phyloP scores from a whole-genome alignment of 2,329 filamentous ascomycete genomes.

The Aspergillus niger region DNA sequence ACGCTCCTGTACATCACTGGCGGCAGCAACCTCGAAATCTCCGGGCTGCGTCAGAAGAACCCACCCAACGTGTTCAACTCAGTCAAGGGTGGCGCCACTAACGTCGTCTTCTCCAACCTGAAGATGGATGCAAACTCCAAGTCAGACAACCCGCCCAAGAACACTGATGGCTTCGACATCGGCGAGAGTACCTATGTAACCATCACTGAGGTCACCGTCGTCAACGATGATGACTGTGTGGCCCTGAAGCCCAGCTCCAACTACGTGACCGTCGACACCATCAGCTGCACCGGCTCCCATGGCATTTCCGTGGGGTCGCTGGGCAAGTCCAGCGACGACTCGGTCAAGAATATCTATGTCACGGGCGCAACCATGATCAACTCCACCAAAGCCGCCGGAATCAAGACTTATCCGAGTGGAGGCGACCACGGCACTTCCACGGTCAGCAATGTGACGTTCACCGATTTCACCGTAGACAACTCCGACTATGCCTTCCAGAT shows the following conservation, averaged over 20 bases:
- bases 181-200: constrained; percentile 42
- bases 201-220: constrained; percentile 39
- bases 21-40: constrained; percentile 41
- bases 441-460: constrained; percentile 48
- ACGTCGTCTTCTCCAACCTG: constrained; percentile 42
- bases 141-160: constrained; percentile 42
- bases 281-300: constrained; percentile 52
- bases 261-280: constrained; percentile 43
- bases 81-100: constrained; percentile 38
- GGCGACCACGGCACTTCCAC: constrained; percentile 38
- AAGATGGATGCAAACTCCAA: constrained; percentile 44
- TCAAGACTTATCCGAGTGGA: constrained; percentile 50
- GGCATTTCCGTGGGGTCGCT: constrained; percentile 53
- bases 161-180: constrained; percentile 51
- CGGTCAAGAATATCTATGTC: constrained; percentile 48
- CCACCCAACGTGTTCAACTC: constrained; percentile 51
- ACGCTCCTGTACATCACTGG: constrained; percentile 47
- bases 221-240: constrained; percentile 50
- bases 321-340: constrained; percentile 44
- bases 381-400: constrained; percentile 50
- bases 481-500: constrained; percentile 51
- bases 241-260: constrained; percentile 48
- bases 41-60: constrained; percentile 44
- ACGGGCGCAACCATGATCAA: constrained; percentile 44
- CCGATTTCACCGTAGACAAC: constrained; percentile 39